Conservation (phyloP, 2,329 filamentous ascomycete species). For the Xylaria digitata region DNA sequence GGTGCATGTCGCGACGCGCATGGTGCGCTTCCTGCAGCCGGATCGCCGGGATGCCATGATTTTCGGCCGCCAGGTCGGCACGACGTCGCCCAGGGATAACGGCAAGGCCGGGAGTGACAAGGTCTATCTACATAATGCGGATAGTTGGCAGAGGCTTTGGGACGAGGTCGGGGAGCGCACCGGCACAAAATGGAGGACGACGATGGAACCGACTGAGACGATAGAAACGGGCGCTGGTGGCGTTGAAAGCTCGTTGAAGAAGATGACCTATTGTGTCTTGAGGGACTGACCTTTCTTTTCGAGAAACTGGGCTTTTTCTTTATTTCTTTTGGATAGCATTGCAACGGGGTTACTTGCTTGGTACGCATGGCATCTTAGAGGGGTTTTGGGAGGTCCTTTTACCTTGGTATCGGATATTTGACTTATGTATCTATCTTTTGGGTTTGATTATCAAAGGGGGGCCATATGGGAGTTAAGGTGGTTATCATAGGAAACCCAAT, state of each 20-base stretch:
- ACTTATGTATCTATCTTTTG: slow-evolving; percentile 3
- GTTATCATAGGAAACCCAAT: neutral
- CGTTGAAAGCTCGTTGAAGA: slow-evolving; percentile 40
- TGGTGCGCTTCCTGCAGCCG: slow-evolving; percentile 59
- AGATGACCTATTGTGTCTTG: slow-evolving; percentile 45
- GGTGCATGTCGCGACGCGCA: slow-evolving; percentile 57
- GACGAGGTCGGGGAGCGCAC: slow-evolving; percentile 62
- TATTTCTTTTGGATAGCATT: slow-evolving; percentile 23
- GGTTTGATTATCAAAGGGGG: too few relatives aligned
- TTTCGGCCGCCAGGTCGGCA: slow-evolving; percentile 64
- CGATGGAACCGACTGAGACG: slow-evolving; percentile 52
- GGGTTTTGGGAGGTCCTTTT: neutral
- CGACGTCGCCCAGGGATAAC: slow-evolving; percentile 45
- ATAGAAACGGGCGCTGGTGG: slow-evolving; percentile 31
- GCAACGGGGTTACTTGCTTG: slow-evolving; percentile 3
- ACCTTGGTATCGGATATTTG: neutral
- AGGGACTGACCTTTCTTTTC: slow-evolving; percentile 35
- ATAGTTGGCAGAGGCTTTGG: slow-evolving; percentile 65
- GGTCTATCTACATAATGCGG: slow-evolving; percentile 60
- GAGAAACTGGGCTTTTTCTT: neutral
- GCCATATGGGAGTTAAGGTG: neutral
- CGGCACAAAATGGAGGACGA: slow-evolving; percentile 61
- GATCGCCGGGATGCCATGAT: slow-evolving; percentile 60
- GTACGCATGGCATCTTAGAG: slow-evolving; percentile 16
- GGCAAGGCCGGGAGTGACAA: slow-evolving; percentile 43